Evolutionary conservation across 768 basidiomycete species (phyloP).

Genomic region (Mycena amicta): DNA sequence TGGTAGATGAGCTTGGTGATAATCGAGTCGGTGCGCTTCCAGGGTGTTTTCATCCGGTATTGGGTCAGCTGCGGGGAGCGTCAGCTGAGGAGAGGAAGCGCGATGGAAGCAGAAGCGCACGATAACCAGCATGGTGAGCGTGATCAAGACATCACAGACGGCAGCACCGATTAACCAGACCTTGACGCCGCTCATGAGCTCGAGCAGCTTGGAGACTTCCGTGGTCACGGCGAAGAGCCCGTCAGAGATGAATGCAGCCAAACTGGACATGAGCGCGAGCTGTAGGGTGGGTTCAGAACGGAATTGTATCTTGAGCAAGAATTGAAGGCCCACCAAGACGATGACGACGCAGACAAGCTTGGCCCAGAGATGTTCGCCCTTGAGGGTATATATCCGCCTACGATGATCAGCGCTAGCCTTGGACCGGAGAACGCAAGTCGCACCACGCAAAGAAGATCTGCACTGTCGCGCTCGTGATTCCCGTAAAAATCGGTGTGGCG

Average conservation of each 20-base stretch:
- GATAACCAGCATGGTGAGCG: conserved; percentile 8
- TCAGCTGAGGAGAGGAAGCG: neutral
- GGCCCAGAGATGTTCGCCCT: neutral
- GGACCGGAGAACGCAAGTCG: neutral
- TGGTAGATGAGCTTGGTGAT: neutral
- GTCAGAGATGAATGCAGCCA: conserved; percentile 1
- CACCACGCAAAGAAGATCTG: conserved; percentile 1
- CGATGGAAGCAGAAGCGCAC: no score
- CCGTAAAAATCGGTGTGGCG: conserved; percentile 19
- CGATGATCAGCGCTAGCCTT: neutral
- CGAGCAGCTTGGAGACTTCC: neutral
- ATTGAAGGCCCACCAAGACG: neutral
- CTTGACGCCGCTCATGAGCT: conserved; percentile 1
- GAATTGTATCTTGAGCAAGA: neutral
- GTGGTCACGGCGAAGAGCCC: conserved; percentile 2
- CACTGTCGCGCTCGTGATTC: conserved; percentile 3
- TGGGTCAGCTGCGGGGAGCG: neutral
- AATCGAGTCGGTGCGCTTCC: neutral
- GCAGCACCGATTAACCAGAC: conserved; percentile 18
- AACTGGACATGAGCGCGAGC: conserved; percentile 1
- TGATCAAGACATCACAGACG: conserved; percentile 1
- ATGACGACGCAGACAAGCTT: neutral
- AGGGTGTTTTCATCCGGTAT: neutral
- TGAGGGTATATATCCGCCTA: conserved; percentile 1
- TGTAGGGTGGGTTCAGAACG: neutral